Percentiles rank a stretch among this genome's conserved stretches.
Evolutionary conservation across 2,329 filamentous ascomycete species (phyloP).

Genomic region (Coleophoma eucalyptorum): DNA sequence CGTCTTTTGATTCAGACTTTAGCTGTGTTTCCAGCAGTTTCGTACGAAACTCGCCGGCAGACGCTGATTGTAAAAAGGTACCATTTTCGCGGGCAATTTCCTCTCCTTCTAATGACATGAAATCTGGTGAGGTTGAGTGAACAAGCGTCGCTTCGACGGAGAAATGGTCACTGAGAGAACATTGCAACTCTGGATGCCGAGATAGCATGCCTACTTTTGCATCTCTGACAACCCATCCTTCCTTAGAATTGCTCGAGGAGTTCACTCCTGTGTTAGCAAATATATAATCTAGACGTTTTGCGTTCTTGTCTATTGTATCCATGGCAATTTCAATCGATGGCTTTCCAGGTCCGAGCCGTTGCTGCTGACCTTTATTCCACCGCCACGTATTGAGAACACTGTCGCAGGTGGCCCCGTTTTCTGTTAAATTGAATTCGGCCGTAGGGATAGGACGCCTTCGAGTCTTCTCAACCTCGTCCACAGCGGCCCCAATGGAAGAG

Average conservation of each 20-base stretch:
- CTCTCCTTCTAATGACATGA: slow-evolving; percentile 13
- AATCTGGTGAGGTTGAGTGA: slow-evolving; percentile 14
- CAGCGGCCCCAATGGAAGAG: slow-evolving; percentile 72
- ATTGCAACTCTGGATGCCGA: slow-evolving; percentile 75
- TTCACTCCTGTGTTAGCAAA: slow-evolving; percentile 64
- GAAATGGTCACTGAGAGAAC: slow-evolving; percentile 93
- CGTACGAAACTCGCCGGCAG: slow-evolving; percentile 13
- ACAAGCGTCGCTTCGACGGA: slow-evolving; percentile 76
- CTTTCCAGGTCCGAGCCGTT: slow-evolving; percentile 60
- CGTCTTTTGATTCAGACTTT: slow-evolving; percentile 7
- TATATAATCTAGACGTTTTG: slow-evolving; percentile 93
- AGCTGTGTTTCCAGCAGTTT: slow-evolving; percentile 16
- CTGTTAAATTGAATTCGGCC: slow-evolving; percentile 70
- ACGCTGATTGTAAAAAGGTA: slow-evolving; percentile 19
- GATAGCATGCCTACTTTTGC: slow-evolving; percentile 76
- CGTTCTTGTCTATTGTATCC: slow-evolving; percentile 64
- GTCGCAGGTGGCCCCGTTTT: slow-evolving; percentile 87
- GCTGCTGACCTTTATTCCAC: slow-evolving; percentile 71
- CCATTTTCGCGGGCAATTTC: slow-evolving; percentile 19
- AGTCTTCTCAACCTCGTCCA: slow-evolving; percentile 62
- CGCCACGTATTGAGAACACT: slow-evolving; percentile 88
- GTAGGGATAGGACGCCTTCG: slow-evolving; percentile 66
- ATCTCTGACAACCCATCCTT: slow-evolving; percentile 65
- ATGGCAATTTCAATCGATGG: slow-evolving; percentile 59
- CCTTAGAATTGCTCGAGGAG: slow-evolving; percentile 17